Percentiles rank a stretch among this genome's conserved stretches.
Evolutionary conservation across 1,284 basidiomycete species (phyloP).

Genomic region (Leccinum subrobustum): DNA sequence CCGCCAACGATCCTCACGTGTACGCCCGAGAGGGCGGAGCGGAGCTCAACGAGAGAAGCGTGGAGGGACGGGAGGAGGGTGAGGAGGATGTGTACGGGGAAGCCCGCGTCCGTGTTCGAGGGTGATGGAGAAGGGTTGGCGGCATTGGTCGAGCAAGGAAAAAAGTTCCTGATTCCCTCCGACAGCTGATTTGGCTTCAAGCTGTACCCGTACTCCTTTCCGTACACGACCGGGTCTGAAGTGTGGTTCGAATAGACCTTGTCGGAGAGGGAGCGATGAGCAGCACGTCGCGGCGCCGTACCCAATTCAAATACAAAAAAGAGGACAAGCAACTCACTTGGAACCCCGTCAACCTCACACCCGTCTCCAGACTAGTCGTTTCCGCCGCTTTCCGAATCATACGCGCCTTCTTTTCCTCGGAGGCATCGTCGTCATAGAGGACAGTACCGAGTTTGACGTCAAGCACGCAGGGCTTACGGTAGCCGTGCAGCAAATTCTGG

Average conservation of each 20-base stretch:
- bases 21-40: constrained; percentile 48
- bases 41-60: constrained; percentile 57
- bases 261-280: background rate
- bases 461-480: constrained; percentile 80
- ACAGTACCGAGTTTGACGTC: constrained; percentile 92
- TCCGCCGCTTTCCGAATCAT: constrained; percentile 73
- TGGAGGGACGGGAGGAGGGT: constrained; percentile 61
- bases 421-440: constrained; percentile 71
- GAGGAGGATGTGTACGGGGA: constrained; percentile 56
- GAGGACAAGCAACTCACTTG: constrained; percentile 53
- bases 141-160: constrained; percentile 49
- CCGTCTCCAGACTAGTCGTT: constrained; percentile 76
- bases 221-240: constrained; percentile 54
- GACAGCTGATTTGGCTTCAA: constrained; percentile 68
- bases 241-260: constrained; percentile 75
- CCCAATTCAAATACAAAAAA: background rate
- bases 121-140: background rate
- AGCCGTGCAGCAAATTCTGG: constrained; percentile 78
- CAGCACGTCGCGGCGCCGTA: background rate
- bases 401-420: constrained; percentile 73
- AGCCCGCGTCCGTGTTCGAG: constrained; percentile 35
- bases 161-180: constrained; percentile 76
- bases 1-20: constrained; percentile 83
- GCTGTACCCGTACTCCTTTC: constrained; percentile 81
- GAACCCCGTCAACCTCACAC: constrained; percentile 85